Base-by-base conservation (phyloP, 2,329 filamentous ascomycete species). In the Alternaria sp. region DNA sequence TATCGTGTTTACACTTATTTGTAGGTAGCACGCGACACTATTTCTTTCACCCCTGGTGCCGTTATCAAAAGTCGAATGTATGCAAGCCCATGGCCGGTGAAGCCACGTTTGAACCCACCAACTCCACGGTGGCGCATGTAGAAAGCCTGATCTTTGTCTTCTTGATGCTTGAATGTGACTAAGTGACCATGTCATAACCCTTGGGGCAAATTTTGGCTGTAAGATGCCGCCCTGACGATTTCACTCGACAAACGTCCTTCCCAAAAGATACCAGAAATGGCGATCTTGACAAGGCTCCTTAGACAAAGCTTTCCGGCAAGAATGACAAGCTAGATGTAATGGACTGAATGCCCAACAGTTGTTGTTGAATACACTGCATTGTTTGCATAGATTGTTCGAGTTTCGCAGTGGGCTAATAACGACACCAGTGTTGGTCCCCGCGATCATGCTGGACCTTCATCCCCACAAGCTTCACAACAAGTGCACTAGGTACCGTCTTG, bases 401-500 rank as follows among this genome's bases (percentile, higher is more conserved):
- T 52, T 24, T 36, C 21, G 50, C 9, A 29, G 29, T 23, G 36
- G 31, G n/a, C 13, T 23, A 53, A 48, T 54, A 50, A 54, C 50
- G 54, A 53, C 54, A 54, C 33, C 8, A 14, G 33, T 50, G n/a
- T 8, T 37, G 23, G 28, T 17, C 36, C 49, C 45, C 40, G 34
- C 54, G 41, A 21, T 10, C 50, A n/a, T 26, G 14, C 17, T 33
- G 24, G 21, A 41, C 9, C 8, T 34, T 14, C 41, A 33, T 29
- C 26, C 31, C 23, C 41, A 24, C 49, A 57, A 54, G 54, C 54
- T 46, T 54, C 26, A 36, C 34, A n/a, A 29, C 39, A 42, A 29
- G 33, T 34, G 44, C 49, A 28, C 41, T 33, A 17, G 17, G 17
- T 17, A 44, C 42, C n/a, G 41, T 34, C 49, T 53, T 48, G 41